These are phyloP conservation scores for Vanrija sp. DNA, from an alignment of 1,284 basidiomycete species.

Conservation along the genomic window DNA sequence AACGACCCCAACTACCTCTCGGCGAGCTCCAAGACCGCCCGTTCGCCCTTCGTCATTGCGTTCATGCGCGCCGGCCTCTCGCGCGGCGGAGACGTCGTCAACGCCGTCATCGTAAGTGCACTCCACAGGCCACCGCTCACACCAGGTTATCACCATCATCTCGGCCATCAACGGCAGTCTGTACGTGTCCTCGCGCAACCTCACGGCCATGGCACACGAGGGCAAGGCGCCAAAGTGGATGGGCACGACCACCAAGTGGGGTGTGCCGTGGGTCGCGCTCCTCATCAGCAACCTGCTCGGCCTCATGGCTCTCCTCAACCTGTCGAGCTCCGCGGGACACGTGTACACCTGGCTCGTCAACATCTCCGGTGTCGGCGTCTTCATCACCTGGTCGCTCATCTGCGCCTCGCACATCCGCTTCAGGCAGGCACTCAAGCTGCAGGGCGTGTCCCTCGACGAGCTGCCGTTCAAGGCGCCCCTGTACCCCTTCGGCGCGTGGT, in stretches of 20 bases:
- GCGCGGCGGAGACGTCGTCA: slow-evolving; percentile 40
- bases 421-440: slow-evolving; percentile 46
- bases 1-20: background rate
- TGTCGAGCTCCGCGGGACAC: slow-evolving; percentile 19
- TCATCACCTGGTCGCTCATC: slow-evolving; percentile 19
- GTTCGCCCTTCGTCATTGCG: slow-evolving; percentile 31
- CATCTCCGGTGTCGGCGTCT: slow-evolving; percentile 13
- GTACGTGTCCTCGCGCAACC: slow-evolving; percentile 34
- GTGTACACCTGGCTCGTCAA: slow-evolving; percentile 20
- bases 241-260: slow-evolving; percentile 52
- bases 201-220: slow-evolving; percentile 49
- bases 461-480: slow-evolving; percentile 44
- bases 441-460: slow-evolving; percentile 43
- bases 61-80: background rate
- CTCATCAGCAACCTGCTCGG: slow-evolving; percentile 55
- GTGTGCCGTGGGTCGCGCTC: slow-evolving; percentile 59
- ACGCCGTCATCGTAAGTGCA: background rate
- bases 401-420: slow-evolving; percentile 41
- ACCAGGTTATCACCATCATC: slow-evolving; percentile 44
- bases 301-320: slow-evolving; percentile 41
- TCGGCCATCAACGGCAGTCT: slow-evolving; percentile 22
- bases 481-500: slow-evolving; percentile 9
- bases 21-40: background rate
- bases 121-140: too few species aligned
- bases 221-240: slow-evolving; percentile 58